phyloP scores from a whole-genome alignment of 1,284 basidiomycete species.

The Ustilago cynodontis region DNA sequence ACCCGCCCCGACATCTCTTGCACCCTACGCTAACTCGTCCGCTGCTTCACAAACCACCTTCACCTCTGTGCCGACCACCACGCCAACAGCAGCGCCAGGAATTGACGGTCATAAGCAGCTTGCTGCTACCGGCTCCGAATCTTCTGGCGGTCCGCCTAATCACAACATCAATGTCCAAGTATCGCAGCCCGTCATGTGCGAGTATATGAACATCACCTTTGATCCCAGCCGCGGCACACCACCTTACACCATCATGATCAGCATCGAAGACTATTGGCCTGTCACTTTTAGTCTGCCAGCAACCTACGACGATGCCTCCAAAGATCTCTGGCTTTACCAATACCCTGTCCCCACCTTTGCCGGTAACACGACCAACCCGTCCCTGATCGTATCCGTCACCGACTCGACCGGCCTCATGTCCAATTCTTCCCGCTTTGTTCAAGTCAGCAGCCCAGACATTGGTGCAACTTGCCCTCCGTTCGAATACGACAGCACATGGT shows the following conservation, averaged over 20 bases:
- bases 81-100: neutral
- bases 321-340: constrained; percentile 55
- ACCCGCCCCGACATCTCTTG: constrained; percentile 13
- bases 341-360: constrained; percentile 41
- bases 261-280: constrained; percentile 51
- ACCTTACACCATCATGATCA: constrained; percentile 59
- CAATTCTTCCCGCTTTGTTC: constrained; percentile 53
- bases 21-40: neutral
- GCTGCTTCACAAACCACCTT: neutral
- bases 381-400: constrained; percentile 53
- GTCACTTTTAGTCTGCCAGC: constrained; percentile 39
- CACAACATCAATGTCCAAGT: constrained; percentile 41
- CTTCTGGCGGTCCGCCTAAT: constrained; percentile 2
- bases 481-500: constrained; percentile 26
- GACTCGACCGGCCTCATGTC: constrained; percentile 55
- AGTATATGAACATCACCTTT: constrained; percentile 60
- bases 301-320: constrained; percentile 49
- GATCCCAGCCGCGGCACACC: constrained; percentile 50
- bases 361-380: constrained; percentile 39
- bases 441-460: constrained; percentile 14
- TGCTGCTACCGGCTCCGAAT: constrained; percentile 13
- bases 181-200: constrained; percentile 49
- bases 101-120: constrained; percentile 11
- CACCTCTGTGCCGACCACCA: neutral
- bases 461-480: constrained; percentile 31